Conservation (phyloP, 2,329 filamentous ascomycete species). For the Curvularia lunata region DNA sequence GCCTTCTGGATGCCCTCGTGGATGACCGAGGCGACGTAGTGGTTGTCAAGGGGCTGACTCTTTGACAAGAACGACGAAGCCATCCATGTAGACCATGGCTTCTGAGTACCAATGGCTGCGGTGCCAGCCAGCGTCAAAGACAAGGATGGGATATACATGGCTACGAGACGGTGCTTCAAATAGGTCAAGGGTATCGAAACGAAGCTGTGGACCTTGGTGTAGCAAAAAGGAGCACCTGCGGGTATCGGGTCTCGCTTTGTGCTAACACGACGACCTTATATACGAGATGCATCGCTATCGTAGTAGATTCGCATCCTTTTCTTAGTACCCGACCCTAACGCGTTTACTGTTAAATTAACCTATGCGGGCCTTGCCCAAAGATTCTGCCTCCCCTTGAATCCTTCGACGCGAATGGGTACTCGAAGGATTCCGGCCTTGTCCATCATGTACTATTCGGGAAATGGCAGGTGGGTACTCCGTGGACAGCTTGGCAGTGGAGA, state of each 20-base stretch:
- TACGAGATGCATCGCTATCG: conserved; percentile 7
- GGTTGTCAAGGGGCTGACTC: conserved; percentile 49
- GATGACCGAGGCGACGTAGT: conserved; percentile 56
- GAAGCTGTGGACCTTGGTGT: conserved; percentile 3
- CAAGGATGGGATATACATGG: conserved; percentile 36
- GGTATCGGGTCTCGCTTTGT: neutral
- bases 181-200: conserved; percentile 6
- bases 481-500: conserved; percentile 31
- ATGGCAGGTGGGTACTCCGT: conserved; percentile 11
- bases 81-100: conserved; percentile 51
- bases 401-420: conserved; percentile 8
- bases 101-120: conserved; percentile 31
- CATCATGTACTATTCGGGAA: conserved; percentile 17
- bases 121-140: conserved; percentile 32
- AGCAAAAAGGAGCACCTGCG: neutral
- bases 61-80: conserved; percentile 57
- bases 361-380: conserved; percentile 20
- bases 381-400: conserved; percentile 3
- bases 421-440: conserved; percentile 25
- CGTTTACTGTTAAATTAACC: conserved; percentile 21
- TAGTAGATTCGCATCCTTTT: neutral
- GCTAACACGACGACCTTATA: conserved; percentile 10
- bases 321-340: conserved; percentile 9
- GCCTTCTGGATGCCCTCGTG: conserved; percentile 57
- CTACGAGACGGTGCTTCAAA: conserved; percentile 20